phyloP scores from a whole-genome alignment of 2,329 filamentous ascomycete species.

The Graphium sp. region DNA sequence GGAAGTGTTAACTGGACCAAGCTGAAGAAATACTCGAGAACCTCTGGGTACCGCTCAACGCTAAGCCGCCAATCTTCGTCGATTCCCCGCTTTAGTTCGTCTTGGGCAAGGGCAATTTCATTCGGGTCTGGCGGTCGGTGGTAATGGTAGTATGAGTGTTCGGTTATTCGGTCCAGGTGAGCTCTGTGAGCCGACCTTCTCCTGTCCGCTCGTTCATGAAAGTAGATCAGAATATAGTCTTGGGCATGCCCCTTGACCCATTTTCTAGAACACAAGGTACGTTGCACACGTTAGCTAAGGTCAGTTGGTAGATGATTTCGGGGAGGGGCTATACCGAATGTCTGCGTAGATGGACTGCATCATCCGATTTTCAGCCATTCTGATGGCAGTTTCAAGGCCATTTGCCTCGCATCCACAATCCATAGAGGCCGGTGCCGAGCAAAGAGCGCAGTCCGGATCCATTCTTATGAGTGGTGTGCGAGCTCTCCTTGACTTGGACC shows the following conservation, averaged over 20 bases:
- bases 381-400: conserved; percentile 43
- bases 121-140: conserved; percentile 38
- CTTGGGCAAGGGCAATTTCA: conserved; percentile 48
- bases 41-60: conserved; percentile 62
- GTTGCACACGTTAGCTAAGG: conserved; percentile 6
- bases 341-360: conserved; percentile 46
- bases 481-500: conserved; percentile 6
- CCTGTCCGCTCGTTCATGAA: conserved; percentile 40
- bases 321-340: conserved; percentile 31
- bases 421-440: conserved; percentile 37
- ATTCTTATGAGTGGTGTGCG: conserved; percentile 31
- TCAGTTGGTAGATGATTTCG: not conserved
- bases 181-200: conserved; percentile 39
- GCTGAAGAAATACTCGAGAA: conserved; percentile 67
- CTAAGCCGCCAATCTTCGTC: conserved; percentile 65
- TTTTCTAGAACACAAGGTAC: too few species aligned
- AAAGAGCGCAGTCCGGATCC: conserved; percentile 56
- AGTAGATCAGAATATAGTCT: conserved; percentile 52
- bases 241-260: conserved; percentile 51
- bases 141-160: conserved; percentile 40
- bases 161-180: conserved; percentile 37
- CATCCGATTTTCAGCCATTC: conserved; percentile 45
- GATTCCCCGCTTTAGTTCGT: conserved; percentile 52
- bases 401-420: conserved; percentile 51
- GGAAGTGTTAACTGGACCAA: conserved; percentile 52